Evolutionary conservation across 2,329 filamentous ascomycete species (phyloP).

Genomic region (Stemphylium beticola): DNA sequence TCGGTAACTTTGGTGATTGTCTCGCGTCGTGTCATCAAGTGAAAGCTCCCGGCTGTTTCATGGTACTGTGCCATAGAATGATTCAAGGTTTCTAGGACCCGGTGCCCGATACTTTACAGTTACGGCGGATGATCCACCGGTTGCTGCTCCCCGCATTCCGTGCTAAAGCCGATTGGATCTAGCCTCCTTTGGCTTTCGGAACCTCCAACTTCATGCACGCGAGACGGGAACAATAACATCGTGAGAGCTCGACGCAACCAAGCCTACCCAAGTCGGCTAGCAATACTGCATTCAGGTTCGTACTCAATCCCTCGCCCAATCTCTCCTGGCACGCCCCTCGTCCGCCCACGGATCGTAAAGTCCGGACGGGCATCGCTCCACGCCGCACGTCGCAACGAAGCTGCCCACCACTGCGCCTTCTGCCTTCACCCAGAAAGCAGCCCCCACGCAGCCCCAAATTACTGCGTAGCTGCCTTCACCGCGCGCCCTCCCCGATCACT

Average conservation of each 20-base stretch:
- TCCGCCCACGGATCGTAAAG: constrained; percentile 22
- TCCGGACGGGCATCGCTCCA: constrained; percentile 19
- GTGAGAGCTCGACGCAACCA: constrained; percentile 7
- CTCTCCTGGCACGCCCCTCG: constrained; percentile 54
- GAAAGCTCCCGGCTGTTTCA: too few relatives aligned
- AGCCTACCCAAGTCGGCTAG: constrained; percentile 1
- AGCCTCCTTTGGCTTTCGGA: constrained; percentile 22
- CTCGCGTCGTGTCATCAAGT: too few relatives aligned
- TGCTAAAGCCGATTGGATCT: constrained; percentile 10
- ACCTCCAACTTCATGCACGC: constrained; percentile 27
- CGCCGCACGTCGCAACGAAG: constrained; percentile 14
- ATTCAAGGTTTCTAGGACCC: background rate
- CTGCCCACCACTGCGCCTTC: constrained; percentile 7
- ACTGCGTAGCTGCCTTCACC: background rate
- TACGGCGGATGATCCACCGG: constrained; percentile 12
- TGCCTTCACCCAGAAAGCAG: background rate
- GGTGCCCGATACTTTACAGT: background rate
- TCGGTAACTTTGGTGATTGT: too few relatives aligned
- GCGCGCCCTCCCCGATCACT: constrained; percentile 3
- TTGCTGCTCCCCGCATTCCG: constrained; percentile 16
- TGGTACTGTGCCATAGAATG: too few relatives aligned
- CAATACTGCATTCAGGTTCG: constrained; percentile 16
- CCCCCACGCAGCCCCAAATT: background rate
- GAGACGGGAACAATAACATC: constrained; percentile 15
- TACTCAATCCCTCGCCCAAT: constrained; percentile 50